phyloP scores from a whole-genome alignment of 225 moss, liverwort and hornwort species.

The Antitrichia curtipendula region DNA sequence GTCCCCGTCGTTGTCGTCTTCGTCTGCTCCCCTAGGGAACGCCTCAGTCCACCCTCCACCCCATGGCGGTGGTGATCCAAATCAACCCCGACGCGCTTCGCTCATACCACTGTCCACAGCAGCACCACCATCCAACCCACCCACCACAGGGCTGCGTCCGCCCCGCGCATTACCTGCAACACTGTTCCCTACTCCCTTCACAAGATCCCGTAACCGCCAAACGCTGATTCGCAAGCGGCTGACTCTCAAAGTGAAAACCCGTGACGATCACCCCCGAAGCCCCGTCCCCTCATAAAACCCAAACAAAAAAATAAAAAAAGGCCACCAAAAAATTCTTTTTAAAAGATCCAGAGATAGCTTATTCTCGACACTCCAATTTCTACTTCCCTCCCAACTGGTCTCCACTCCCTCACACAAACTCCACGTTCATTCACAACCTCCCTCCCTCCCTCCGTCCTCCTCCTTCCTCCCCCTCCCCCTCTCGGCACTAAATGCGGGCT shows the following conservation, averaged over 20 bases:
- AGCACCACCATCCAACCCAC: background rate
- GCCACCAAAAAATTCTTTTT: background rate
- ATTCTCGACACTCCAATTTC: background rate
- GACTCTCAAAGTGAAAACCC: background rate
- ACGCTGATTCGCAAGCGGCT: background rate
- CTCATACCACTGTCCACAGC: background rate
- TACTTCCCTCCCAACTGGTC: background rate
- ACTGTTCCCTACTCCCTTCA: background rate
- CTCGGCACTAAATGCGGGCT: background rate
- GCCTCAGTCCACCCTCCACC: constrained; percentile 18
- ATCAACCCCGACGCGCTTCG: background rate
- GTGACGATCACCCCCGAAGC: background rate
- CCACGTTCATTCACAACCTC: background rate
- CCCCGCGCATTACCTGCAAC: background rate
- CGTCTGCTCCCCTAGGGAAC: background rate
- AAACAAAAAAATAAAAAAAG: background rate
- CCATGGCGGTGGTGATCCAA: constrained; percentile 8
- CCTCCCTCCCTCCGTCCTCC: background rate
- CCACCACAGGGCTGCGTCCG: background rate
- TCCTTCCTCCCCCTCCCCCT: background rate
- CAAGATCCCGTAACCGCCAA: constrained; percentile 16
- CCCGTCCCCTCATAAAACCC: background rate
- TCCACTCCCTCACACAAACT: background rate
- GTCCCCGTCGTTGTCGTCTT: background rate
- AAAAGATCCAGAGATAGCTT: background rate